Evolutionary conservation across 1,284 basidiomycete genomes (phyloP).

Genomic region (Apiotrichum akiyoshidainum): DNA sequence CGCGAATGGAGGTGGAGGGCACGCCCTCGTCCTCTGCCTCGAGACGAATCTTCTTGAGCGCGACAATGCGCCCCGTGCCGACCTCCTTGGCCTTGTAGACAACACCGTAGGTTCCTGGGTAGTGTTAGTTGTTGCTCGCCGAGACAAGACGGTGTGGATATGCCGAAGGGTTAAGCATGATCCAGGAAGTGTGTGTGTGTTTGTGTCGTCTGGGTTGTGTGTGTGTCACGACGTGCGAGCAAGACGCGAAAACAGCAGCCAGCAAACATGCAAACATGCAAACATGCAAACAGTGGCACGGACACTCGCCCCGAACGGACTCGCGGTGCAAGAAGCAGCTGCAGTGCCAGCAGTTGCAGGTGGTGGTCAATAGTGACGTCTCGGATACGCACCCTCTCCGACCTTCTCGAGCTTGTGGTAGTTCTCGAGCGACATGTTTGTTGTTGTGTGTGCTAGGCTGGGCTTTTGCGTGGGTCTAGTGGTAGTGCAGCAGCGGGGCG

Average conservation of each 20-base stretch:
- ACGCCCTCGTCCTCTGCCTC: constrained; percentile 95
- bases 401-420: constrained; percentile 77
- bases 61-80: constrained; percentile 73
- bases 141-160: no score
- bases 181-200: no score
- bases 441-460: neutral
- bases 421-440: constrained; percentile 49
- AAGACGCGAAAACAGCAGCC: neutral
- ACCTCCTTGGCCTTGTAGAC: constrained; percentile 90
- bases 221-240: neutral
- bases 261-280: neutral
- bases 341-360: neutral
- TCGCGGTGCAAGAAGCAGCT: no score
- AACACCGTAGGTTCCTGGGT: constrained; percentile 93
- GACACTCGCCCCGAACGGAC: no score
- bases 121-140: neutral
- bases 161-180: no score
- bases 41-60: constrained; percentile 95
- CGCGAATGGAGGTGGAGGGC: constrained; percentile 92
- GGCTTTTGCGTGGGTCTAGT: neutral
- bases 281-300: neutral
- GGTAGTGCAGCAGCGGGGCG: neutral
- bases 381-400: constrained; percentile 55
- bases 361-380: neutral
- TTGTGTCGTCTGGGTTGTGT: no score